Evolutionary conservation across 2,329 filamentous ascomycete genomes (phyloP).

Genomic region (Lithohypha guttulata): DNA sequence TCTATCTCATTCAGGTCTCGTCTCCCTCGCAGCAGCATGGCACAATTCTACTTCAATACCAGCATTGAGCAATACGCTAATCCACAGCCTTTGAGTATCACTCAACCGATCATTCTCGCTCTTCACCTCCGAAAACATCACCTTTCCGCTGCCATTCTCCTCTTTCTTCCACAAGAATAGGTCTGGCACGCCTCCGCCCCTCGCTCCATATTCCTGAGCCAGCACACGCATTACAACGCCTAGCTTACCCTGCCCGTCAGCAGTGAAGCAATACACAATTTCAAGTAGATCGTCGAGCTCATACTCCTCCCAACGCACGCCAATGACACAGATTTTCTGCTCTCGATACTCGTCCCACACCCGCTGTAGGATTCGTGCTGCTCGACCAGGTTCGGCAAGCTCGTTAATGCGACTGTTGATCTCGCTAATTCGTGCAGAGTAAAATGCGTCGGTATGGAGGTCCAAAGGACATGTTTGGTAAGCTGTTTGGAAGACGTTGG

Average conservation of each 20-base stretch:
- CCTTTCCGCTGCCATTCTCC: slow-evolving; percentile 40
- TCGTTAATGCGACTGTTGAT: slow-evolving; percentile 79
- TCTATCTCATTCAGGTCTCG: background rate
- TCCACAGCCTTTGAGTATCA: slow-evolving; percentile 94
- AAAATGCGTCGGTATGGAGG: slow-evolving; percentile 87
- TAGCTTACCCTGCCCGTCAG: slow-evolving; percentile 45
- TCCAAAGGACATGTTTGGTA: slow-evolving; percentile 93
- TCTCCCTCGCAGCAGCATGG: slow-evolving; percentile 50
- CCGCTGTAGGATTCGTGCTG: slow-evolving; percentile 52
- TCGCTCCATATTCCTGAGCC: slow-evolving; percentile 83
- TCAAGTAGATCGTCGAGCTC: slow-evolving; percentile 67
- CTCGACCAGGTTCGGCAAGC: slow-evolving; percentile 67
- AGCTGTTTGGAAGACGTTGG: slow-evolving; percentile 92
- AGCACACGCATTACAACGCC: slow-evolving; percentile 83
- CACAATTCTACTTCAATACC: slow-evolving; percentile 79
- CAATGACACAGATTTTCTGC: slow-evolving; percentile 72
- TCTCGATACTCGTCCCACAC: slow-evolving; percentile 61
- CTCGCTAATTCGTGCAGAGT: slow-evolving; percentile 70
- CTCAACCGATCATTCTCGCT: slow-evolving; percentile 85
- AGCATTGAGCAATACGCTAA: slow-evolving; percentile 78
- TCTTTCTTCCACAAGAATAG: slow-evolving; percentile 68
- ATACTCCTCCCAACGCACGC: slow-evolving; percentile 75
- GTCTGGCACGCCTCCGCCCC: slow-evolving; percentile 84
- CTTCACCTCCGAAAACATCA: slow-evolving; percentile 72
- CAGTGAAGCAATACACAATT: slow-evolving; percentile 65